Conservation (phyloP, 805 yeast species). For the Yamadazyma paraphyllophila region DNA sequence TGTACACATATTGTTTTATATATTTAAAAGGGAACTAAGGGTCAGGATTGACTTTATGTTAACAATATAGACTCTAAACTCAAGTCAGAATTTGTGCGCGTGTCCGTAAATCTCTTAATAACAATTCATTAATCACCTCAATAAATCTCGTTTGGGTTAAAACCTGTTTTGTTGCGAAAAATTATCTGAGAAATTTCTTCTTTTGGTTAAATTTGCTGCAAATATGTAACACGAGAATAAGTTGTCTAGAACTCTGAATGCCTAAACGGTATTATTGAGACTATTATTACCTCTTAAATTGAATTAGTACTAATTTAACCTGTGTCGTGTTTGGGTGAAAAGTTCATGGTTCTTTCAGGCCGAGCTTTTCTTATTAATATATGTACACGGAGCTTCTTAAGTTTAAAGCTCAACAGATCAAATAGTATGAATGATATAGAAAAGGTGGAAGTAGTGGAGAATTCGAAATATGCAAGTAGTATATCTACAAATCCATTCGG, state of each 20-base stretch:
- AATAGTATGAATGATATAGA: no score
- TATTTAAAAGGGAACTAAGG: not conserved
- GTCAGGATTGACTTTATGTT: not conserved
- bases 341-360: no score
- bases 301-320: no score
- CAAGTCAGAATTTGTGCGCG: not conserved
- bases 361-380: no score
- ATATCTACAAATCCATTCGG: not conserved
- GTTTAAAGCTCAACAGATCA: no score
- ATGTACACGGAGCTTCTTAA: no score
- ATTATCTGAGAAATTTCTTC: not conserved
- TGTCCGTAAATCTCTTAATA: not conserved
- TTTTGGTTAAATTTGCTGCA: not conserved
- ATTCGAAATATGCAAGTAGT: not conserved
- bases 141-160: no score
- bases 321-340: no score
- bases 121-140: no score
- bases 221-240: not conserved
- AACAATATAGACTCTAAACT: not conserved
- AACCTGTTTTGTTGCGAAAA: not conserved
- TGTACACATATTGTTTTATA: conserved; percentile 2
- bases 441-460: not conserved
- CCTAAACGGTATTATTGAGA: no score
- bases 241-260: no score
- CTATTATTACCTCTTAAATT: no score